Evolutionary conservation across 768 basidiomycete genomes (phyloP), one percentile per base, ranked within the genome.

Genomic region (Leccinum pellstonianum): DNA sequence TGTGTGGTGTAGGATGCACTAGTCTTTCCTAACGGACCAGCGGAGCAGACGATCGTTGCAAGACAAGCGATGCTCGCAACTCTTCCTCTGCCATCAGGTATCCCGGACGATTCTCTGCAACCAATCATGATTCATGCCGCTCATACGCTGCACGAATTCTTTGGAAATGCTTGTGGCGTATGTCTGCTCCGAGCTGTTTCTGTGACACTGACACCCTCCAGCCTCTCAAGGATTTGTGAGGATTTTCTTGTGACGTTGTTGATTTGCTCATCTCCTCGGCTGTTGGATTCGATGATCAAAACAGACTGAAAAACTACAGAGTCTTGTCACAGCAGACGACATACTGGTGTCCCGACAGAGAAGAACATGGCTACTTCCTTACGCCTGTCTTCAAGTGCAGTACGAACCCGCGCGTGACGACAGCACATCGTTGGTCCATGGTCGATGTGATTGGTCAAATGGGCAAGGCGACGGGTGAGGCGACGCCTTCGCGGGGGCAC

Each of bases 351-450:
- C 83, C 88, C 3, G 88, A 90, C 50, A 84, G 86, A 54, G 90
- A 93, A 76, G 90, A 91, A 63, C 89, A 92, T 57, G 90, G 90
- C 3, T 92, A 88, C 66, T 84, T 86, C 69, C 83, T 91, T 55
- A 79, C 84, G 1, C 89, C 90, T 0, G 68, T 81, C 12, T 92
- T 86, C 79, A 90, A 89, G 67, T 93, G 90, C 68, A 86, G 69
- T 72, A 92, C 90, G 25, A 91, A 90, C 66, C 88, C 89, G 17
- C 85, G 87, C 37, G 86, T 89, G 38, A 77, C 80, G 2, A 88
- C 88, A 15, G 90, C 90, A 3, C 90, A 92, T 71, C 82, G 86
- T 33, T 93, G 90, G 90, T 77, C 69, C 54, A 65, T 75, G 7
- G 83, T 84, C n/a, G 88, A 93, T 67, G 79, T 87, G 15, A 77